Conservation (phyloP, 148 eudicot genomes). For the Silene uniflora region DNA sequence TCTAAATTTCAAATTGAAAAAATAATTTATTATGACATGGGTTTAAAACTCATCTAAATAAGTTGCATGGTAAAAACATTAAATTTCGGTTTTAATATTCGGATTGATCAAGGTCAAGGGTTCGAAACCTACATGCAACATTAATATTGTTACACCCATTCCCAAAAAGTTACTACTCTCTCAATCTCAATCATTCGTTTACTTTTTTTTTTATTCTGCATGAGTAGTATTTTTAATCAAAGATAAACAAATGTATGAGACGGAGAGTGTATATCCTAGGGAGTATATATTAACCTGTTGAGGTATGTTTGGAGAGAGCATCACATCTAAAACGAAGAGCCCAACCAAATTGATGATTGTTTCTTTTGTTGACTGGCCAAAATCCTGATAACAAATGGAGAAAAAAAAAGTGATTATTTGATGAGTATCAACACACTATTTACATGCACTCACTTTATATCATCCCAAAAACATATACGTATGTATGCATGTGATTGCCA, state of each 20-base stretch:
- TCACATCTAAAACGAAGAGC: conserved; percentile 29
- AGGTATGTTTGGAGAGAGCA: conserved; percentile 27
- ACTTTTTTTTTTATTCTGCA: too few species aligned
- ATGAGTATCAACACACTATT: not conserved
- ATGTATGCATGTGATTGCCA: not conserved
- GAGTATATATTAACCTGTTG: conserved; percentile 20
- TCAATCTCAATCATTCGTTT: too few species aligned
- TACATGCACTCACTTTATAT: not conserved
- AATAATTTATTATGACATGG: not conserved
- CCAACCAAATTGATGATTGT: conserved; percentile 20
- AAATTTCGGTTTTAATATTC: too few species aligned
- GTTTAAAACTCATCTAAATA: not conserved
- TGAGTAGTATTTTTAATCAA: too few species aligned
- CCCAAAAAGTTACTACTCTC: too few species aligned
- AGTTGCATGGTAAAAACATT: not conserved
- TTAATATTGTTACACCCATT: not conserved
- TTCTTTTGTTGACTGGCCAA: conserved; percentile 23
- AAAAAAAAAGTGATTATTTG: conserved; percentile 13
- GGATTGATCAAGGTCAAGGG: not conserved
- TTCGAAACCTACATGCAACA: not conserved
- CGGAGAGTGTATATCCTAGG: too few species aligned
- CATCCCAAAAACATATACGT: not conserved
- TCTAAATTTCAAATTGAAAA: not conserved
- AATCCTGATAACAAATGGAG: conserved; percentile 17
- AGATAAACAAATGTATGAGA: too few species aligned